A percentile compares a stretch with the other conserved stretches of the same genome.
phyloP scores from a whole-genome alignment of 805 yeast genomes.

The Candida parachauliodes region DNA sequence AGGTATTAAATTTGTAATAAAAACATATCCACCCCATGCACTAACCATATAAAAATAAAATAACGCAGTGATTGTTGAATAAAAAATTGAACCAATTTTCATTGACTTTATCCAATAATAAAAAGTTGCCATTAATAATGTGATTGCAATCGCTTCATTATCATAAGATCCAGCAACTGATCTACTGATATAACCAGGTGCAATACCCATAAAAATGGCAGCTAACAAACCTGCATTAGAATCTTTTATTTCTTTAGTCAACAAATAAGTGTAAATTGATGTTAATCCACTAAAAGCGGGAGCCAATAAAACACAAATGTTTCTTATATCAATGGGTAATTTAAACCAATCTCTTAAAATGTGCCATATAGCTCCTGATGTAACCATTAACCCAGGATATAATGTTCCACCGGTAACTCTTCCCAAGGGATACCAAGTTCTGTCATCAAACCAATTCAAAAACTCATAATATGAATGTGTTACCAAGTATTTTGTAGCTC shows the following conservation, averaged over 20 bases:
- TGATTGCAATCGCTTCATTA: conserved; percentile 98
- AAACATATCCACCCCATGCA: conserved; percentile 99
- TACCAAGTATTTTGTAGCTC: conserved; percentile 93
- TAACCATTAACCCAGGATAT: conserved; percentile 98
- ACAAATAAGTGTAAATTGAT: conserved; percentile 81
- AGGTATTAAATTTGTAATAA: conserved; percentile 96
- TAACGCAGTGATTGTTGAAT: conserved; percentile 78
- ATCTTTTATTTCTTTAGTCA: conserved; percentile 88
- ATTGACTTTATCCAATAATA: conserved; percentile 93
- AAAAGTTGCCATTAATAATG: conserved; percentile 91
- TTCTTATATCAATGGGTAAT: conserved; percentile 89
- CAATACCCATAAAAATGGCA: conserved; percentile 94
- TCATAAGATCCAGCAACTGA: conserved; percentile 99
- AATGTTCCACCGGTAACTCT: conserved; percentile 98
- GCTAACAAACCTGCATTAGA: conserved; percentile 85
- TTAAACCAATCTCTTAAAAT: conserved; percentile 56
- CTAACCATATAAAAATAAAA: conserved; percentile 98
- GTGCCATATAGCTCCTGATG: conserved; percentile 88
- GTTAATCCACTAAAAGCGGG: conserved; percentile 95
- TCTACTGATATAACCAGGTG: conserved; percentile 97
- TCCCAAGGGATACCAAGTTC: conserved; percentile 99
- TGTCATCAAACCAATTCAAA: conserved; percentile 96
- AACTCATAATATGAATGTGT: conserved; percentile 83
- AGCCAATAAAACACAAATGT: conserved; percentile 92
- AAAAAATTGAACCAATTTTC: conserved; percentile 84